phyloP scores from a whole-genome alignment of 2,329 filamentous ascomycete species.

The Aspergillus thermomutatus region DNA sequence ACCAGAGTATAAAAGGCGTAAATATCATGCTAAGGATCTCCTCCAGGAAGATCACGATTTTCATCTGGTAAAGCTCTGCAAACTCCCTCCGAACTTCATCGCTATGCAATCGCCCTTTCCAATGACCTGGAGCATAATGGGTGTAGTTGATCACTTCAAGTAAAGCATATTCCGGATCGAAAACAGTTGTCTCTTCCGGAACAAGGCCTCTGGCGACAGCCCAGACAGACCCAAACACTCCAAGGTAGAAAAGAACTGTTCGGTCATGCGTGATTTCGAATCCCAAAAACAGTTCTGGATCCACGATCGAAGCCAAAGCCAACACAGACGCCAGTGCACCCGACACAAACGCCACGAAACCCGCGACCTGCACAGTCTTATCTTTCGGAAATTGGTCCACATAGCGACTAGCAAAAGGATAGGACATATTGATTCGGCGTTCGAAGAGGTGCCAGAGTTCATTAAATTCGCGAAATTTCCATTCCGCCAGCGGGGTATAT shows the following conservation, averaged over 20 bases:
- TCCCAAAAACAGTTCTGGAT: constrained; percentile 83
- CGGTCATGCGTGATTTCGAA: constrained; percentile 89
- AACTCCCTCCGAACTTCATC: constrained; percentile 93
- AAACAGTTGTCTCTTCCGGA: constrained; percentile 82
- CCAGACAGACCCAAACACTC: constrained; percentile 78
- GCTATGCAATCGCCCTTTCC: constrained; percentile 86
- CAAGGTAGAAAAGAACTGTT: constrained; percentile 87
- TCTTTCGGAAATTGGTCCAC: constrained; percentile 95
- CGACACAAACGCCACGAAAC: constrained; percentile 81
- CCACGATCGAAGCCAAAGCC: constrained; percentile 77
- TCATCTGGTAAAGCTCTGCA: constrained; percentile 83
- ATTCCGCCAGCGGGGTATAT: constrained; percentile 90
- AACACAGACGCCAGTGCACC: constrained; percentile 85
- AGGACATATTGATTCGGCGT: constrained; percentile 87
- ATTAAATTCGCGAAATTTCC: constrained; percentile 99
- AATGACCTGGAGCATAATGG: constrained; percentile 85
- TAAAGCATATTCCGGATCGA: constrained; percentile 87
- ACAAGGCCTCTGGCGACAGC: constrained; percentile 77
- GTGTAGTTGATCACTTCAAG: constrained; percentile 88
- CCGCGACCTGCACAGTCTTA: constrained; percentile 80
- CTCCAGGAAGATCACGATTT: constrained; percentile 85
- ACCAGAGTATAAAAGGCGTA: constrained; percentile 83
- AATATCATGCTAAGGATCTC: constrained; percentile 90
- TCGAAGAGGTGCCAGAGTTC: constrained; percentile 90
- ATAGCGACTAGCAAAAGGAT: constrained; percentile 87